phyloP scores from a whole-genome alignment of 169 alveolate species.

The Hepatocystis sp. region DNA sequence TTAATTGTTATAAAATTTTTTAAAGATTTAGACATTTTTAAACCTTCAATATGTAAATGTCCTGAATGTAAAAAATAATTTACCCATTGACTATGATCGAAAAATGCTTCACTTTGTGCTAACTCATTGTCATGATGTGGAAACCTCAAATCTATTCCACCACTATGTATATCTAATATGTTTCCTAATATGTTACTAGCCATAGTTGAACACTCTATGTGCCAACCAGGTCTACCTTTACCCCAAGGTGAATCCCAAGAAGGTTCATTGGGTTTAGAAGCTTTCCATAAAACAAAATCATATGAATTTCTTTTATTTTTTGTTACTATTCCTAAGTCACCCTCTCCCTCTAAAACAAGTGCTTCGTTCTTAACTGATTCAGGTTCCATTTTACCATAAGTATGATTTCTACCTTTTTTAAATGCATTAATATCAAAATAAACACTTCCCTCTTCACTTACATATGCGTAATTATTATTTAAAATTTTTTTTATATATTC shows the following conservation, averaged over 20 bases:
- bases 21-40: slow-evolving; percentile 97
- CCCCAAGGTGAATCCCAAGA: slow-evolving; percentile 99
- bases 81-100: slow-evolving; percentile 94
- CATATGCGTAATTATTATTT: slow-evolving; percentile 96
- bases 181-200: slow-evolving; percentile 93
- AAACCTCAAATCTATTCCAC: slow-evolving; percentile 98
- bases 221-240: slow-evolving; percentile 99
- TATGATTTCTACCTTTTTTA: slow-evolving; percentile 88
- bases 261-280: slow-evolving; percentile 97
- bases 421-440: slow-evolving; percentile 95
- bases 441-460: slow-evolving; percentile 95
- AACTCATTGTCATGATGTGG: slow-evolving; percentile 99
- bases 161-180: slow-evolving; percentile 98
- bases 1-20: slow-evolving; percentile 97
- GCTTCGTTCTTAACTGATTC: slow-evolving; percentile 87
- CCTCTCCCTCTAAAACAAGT: slow-evolving; percentile 94
- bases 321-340: slow-evolving; percentile 89
- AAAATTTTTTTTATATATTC: slow-evolving; percentile 92
- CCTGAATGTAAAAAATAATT: slow-evolving; percentile 99
- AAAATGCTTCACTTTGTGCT: slow-evolving; percentile 99
- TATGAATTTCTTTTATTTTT: slow-evolving; percentile 92
- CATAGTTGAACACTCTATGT: slow-evolving; percentile 99
- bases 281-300: slow-evolving; percentile 99
- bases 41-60: slow-evolving; percentile 97
- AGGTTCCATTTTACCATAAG: slow-evolving; percentile 96